Percentiles rank a stretch among this genome's conserved stretches.
These are phyloP conservation scores for Sugiyamaella boreocaroliniensis DNA, from an alignment of 805 yeast species.

Conservation along the genomic window DNA sequence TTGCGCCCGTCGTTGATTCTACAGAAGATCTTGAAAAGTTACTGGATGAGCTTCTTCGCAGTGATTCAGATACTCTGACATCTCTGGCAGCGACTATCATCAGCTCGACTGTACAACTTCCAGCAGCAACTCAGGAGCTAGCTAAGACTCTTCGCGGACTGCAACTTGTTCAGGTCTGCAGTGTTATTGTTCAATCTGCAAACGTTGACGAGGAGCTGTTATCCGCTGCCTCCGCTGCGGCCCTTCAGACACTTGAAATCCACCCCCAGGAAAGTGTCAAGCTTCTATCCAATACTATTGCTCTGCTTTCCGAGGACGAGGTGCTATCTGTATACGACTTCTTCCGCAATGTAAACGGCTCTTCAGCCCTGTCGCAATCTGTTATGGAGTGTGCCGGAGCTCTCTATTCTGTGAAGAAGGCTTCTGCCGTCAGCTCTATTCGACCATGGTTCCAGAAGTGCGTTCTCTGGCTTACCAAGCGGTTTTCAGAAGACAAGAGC, in stretches of 20 bases:
- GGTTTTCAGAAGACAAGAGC: constrained; percentile 13
- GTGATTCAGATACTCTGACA: neutral
- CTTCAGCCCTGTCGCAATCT: constrained; percentile 8
- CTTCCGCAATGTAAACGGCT: constrained; percentile 1
- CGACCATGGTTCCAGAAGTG: constrained; percentile 17
- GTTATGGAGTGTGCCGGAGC: constrained; percentile 8
- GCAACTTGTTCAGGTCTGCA: neutral
- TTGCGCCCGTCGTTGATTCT: neutral
- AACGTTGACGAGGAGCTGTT: neutral
- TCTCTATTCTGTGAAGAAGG: neutral
- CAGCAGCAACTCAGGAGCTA: neutral
- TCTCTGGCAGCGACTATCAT: neutral
- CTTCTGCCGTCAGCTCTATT: neutral
- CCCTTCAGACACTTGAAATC: neutral
- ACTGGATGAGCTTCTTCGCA: neutral
- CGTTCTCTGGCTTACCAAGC: constrained; percentile 21
- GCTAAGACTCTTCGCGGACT: neutral
- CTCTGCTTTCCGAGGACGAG: neutral
- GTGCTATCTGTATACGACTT: neutral
- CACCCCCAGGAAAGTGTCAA: neutral
- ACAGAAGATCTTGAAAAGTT: neutral
- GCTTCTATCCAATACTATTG: neutral
- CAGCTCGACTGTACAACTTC: neutral
- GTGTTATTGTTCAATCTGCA: neutral
- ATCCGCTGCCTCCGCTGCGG: neutral